These are phyloP conservation scores for Xylaria longipes DNA, from an alignment of 495 filamentous ascomycete species.

Conservation along the genomic window DNA sequence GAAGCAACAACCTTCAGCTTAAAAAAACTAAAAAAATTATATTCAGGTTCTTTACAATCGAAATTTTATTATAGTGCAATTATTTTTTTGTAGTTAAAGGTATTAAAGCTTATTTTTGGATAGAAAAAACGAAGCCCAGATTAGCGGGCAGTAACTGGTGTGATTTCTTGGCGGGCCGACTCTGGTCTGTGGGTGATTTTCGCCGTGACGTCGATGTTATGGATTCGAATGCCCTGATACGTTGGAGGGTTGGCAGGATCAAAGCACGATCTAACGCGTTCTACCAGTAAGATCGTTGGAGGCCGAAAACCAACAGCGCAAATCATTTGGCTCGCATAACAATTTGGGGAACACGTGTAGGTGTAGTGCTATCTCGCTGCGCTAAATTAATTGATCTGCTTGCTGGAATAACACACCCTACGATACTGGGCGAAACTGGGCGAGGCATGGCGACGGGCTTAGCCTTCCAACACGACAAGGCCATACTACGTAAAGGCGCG, in stretches of 20 bases:
- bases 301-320: neutral
- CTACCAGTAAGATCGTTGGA: constrained; percentile 5
- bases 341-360: constrained; percentile 14
- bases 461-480: neutral
- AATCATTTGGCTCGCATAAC: constrained; percentile 18
- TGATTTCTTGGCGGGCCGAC: too few species aligned
- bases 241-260: neutral
- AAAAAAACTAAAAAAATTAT: too few species aligned
- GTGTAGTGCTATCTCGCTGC: neutral
- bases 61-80: too few species aligned
- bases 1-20: too few species aligned
- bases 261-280: neutral
- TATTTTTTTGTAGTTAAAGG: too few species aligned
- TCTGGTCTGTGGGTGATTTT: too few species aligned
- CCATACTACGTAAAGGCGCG: neutral
- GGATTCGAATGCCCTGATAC: neutral
- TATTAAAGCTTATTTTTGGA: too few species aligned
- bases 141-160: too few species aligned
- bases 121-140: too few species aligned
- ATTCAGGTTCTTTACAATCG: too few species aligned
- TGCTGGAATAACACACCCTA: neutral
- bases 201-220: constrained; percentile 12
- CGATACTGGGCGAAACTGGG: constrained; percentile 5
- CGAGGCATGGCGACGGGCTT: neutral
- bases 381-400: neutral